phyloP scores from a whole-genome alignment of 2,329 filamentous ascomycete genomes.

The Ascochyta clinopodiicola region DNA sequence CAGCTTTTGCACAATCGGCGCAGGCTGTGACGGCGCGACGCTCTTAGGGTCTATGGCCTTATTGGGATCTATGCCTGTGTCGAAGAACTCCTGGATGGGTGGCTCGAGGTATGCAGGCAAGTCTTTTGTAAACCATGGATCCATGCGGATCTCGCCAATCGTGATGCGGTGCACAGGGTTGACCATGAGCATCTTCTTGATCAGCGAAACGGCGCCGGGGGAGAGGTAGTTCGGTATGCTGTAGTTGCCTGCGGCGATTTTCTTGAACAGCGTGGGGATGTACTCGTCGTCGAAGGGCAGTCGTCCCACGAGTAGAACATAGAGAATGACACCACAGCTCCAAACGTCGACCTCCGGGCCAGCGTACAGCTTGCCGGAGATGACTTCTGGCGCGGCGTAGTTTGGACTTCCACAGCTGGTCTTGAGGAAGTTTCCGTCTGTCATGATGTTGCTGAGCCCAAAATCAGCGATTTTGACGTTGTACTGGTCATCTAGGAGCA shows the following conservation, averaged over 20 bases:
- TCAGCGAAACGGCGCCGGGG: slow-evolving; percentile 78
- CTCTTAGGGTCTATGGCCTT: slow-evolving; percentile 85
- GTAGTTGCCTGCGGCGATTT: slow-evolving; percentile 94
- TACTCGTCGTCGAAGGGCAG: slow-evolving; percentile 98
- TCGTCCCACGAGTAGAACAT: slow-evolving; percentile 68
- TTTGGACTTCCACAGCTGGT: slow-evolving; percentile 98
- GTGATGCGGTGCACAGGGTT: slow-evolving; percentile 94
- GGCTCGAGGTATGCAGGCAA: slow-evolving; percentile 86
- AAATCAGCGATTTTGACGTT: slow-evolving; percentile 99
- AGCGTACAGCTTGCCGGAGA: slow-evolving; percentile 95
- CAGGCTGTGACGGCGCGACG: slow-evolving; percentile 74
- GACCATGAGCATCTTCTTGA: slow-evolving; percentile 92
- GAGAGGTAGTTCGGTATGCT: slow-evolving; percentile 92
- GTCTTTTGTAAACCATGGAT: slow-evolving; percentile 92
- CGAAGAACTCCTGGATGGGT: slow-evolving; percentile 88
- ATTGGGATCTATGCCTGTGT: slow-evolving; percentile 91
- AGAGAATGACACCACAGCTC: slow-evolving; percentile 89
- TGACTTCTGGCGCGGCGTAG: slow-evolving; percentile 97
- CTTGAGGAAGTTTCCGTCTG: slow-evolving; percentile 97
- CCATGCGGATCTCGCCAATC: slow-evolving; percentile 88
- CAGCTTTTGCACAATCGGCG: slow-evolving; percentile 83
- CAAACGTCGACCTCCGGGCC: slow-evolving; percentile 98
- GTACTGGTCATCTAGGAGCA: slow-evolving; percentile 90
- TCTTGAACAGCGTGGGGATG: slow-evolving; percentile 95
- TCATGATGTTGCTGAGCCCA: slow-evolving; percentile 99